Percentiles rank a stretch among this genome's conserved stretches.
Evolutionary conservation across 257 asterid species (phyloP).

Genomic region (Ajuga chamaepitys): DNA sequence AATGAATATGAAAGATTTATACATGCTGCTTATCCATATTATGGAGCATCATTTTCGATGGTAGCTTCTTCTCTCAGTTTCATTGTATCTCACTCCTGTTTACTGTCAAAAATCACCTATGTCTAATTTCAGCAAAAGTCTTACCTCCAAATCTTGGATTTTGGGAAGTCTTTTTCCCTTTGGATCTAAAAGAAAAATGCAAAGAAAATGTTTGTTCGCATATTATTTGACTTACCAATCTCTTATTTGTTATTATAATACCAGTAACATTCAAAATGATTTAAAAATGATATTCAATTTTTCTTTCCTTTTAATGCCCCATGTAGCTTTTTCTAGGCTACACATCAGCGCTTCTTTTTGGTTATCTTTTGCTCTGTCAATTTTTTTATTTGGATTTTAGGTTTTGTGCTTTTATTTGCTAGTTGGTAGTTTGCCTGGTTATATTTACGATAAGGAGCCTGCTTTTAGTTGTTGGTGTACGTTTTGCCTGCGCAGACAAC

Average conservation of each 20-base stretch:
- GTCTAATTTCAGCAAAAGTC: neutral
- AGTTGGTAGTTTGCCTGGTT: too few relatives aligned
- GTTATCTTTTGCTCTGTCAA: too few relatives aligned
- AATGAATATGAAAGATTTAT: constrained; percentile 87
- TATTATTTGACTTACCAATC: neutral
- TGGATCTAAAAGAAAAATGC: neutral
- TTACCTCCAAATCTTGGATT: neutral
- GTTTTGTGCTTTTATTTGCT: too few relatives aligned
- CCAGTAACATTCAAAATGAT: neutral
- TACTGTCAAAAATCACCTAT: neutral
- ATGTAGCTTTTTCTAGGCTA: too few relatives aligned
- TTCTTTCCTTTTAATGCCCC: neutral
- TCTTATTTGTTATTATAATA: neutral
- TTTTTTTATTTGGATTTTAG: too few relatives aligned
- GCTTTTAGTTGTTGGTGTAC: too few relatives aligned
- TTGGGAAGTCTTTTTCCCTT: neutral
- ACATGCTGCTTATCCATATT: constrained; percentile 80
- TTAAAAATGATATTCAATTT: neutral
- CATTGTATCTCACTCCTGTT: neutral
- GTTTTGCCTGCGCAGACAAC: neutral
- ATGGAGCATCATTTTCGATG: constrained; percentile 82
- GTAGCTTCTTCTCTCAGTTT: constrained; percentile 26
- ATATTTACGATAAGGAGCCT: too few relatives aligned
- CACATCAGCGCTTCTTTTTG: too few relatives aligned
- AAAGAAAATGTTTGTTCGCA: neutral